Evolutionary conservation across 345 rosid species (phyloP), one percentile per base, ranked within the genome.

Genomic region (Lepidium didymum): DNA sequence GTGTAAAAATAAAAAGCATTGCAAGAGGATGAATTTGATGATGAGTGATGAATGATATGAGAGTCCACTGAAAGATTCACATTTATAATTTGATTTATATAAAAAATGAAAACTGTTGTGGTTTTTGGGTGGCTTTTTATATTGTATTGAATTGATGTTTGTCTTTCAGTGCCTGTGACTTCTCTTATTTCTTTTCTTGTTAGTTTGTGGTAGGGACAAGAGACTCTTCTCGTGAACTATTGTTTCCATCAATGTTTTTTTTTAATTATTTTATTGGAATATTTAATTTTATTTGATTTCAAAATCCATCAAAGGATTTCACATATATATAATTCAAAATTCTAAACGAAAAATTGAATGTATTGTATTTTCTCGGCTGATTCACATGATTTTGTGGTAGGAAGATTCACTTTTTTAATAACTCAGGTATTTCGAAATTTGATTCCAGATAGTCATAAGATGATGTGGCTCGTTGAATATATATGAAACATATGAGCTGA

Each of bases 121-220:
- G 36, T 11, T 6, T 6, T 23, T 18, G 46, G 53, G 50, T 64
- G 51, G 64, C 64, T 23, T 31, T 31, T 29, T 63, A 29, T 35
- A 54, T 43, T 72, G 23, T 35, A 58, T 21, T 19, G 33, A 59
- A 59, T 60, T 33, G 68, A 50, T 73, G 77, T 59, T 29, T 67
- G 42, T 59, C 72, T 67, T 73, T 51, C 62, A 66, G 68, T 73
- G 72, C 68, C 77, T 72, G 77, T 73, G 77, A 73, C 72, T 73
- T 62, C 41, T 73, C 54, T 65, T 50, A 58, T 64, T 49, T 58
- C 54, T 46, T 64, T 56, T 64, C 65, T 64, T 67, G 77, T 66
- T 73, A 56, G 62, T 16, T 58, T 73, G 44, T 65, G 77, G 47
- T 42, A 51, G 60, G 67, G 72, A 51, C 72, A 65, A n/a, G 27